A percentile compares a stretch with the other conserved stretches of the same genome.
phyloP scores from a whole-genome alignment of 2,329 filamentous ascomycete genomes.

The Dendryphion nanum region DNA sequence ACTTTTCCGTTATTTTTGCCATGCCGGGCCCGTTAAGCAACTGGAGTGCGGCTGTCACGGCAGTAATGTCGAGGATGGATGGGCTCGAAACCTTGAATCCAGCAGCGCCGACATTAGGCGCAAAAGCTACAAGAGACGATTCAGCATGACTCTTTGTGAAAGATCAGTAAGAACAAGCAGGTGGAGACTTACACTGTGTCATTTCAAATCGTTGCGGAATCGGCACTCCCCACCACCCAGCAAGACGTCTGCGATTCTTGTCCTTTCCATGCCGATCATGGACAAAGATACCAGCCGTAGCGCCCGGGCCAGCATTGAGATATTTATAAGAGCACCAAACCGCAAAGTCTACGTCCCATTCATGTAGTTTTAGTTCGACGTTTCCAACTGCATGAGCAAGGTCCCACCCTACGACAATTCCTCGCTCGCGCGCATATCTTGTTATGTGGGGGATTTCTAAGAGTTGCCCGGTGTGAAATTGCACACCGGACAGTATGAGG shows the following conservation, averaged over 20 bases:
- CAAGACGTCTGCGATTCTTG: too few relatives aligned
- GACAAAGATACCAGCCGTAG: slow-evolving; percentile 76
- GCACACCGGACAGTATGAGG: slow-evolving; percentile 78
- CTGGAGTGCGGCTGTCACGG: slow-evolving; percentile 67
- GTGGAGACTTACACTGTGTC: too few relatives aligned
- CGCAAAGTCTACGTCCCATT: slow-evolving; percentile 88
- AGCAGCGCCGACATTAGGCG: slow-evolving; percentile 73
- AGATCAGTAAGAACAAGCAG: too few relatives aligned
- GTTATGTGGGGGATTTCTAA: slow-evolving; percentile 83
- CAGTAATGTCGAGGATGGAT: slow-evolving; percentile 73
- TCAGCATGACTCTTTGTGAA: too few relatives aligned
- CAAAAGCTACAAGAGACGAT: too few relatives aligned
- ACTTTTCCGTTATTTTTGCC: slow-evolving; percentile 65
- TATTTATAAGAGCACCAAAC: slow-evolving; percentile 96
- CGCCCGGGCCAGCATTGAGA: slow-evolving; percentile 79
- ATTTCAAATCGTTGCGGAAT: too few relatives aligned
- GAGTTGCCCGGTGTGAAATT: slow-evolving; percentile 87
- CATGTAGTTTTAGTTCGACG: slow-evolving; percentile 73
- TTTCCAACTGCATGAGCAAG: slow-evolving; percentile 85
- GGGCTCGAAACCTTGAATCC: slow-evolving; percentile 87
- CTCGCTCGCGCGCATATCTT: slow-evolving; percentile 66
- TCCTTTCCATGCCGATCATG: slow-evolving; percentile 69
- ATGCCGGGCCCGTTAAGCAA: slow-evolving; percentile 73
- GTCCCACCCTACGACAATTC: slow-evolving; percentile 80
- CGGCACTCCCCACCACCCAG: too few relatives aligned